Evolutionary conservation across 148 eudicot genomes (phyloP).

Genomic region (Chenopodium berlandieri): DNA sequence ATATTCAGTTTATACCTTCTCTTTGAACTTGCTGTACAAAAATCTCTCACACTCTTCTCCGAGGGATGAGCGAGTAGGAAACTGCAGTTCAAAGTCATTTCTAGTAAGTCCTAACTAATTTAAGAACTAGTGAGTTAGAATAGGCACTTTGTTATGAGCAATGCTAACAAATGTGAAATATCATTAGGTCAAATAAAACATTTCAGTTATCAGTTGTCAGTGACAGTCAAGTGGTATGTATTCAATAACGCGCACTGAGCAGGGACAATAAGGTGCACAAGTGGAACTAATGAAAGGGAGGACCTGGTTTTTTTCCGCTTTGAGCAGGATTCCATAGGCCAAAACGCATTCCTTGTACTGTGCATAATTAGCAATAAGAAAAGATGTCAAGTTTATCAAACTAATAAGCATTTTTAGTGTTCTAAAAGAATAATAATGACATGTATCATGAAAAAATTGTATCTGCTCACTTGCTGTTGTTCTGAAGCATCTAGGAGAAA

Average conservation of each 20-base stretch:
- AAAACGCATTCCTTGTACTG: slow-evolving; percentile 95
- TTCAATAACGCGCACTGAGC: background rate
- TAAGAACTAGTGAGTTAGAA: background rate
- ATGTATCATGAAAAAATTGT: background rate
- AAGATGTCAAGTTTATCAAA: slow-evolving; percentile 8
- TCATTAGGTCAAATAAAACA: background rate
- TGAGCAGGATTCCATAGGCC: slow-evolving; percentile 78
- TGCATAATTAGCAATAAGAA: slow-evolving; percentile 14
- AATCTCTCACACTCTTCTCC: slow-evolving; percentile 75
- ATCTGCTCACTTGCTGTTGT: slow-evolving; percentile 81
- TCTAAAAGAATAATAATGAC: background rate
- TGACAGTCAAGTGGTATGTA: no score
- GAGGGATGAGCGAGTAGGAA: slow-evolving; percentile 37
- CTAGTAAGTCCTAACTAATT: background rate
- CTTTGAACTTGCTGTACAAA: slow-evolving; percentile 50
- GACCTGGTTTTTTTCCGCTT: slow-evolving; percentile 61
- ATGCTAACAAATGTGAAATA: background rate
- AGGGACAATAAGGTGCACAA: background rate
- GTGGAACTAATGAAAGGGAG: slow-evolving; percentile 5
- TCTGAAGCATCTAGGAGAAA: slow-evolving; percentile 98
- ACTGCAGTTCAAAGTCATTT: slow-evolving; percentile 40
- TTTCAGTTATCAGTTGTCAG: no score
- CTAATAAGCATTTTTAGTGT: background rate
- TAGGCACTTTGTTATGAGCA: background rate
- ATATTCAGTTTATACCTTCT: slow-evolving; percentile 50